Conservation (phyloP, 2,329 filamentous ascomycete genomes). For the Periglandula ipomoeae region DNA sequence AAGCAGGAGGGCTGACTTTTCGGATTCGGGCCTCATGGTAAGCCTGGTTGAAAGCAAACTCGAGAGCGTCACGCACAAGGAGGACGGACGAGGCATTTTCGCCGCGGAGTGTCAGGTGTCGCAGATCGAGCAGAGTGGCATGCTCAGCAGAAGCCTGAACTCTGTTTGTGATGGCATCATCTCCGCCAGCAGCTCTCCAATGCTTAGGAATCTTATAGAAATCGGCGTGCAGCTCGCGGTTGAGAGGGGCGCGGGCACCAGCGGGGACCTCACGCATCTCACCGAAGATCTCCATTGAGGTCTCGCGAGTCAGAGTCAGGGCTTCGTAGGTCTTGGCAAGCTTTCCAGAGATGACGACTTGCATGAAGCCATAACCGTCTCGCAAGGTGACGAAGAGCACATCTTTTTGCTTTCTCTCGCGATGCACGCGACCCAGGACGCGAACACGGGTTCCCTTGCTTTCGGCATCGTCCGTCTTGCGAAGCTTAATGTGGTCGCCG, state of each 20-base stretch:
- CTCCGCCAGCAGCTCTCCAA: slow-evolving; percentile 65
- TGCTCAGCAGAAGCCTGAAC: slow-evolving; percentile 46
- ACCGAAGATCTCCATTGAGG: slow-evolving; percentile 75
- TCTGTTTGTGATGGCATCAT: slow-evolving; percentile 83
- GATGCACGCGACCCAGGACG: slow-evolving; percentile 74
- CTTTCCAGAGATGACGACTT: slow-evolving; percentile 51
- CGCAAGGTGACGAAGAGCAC: slow-evolving; percentile 79
- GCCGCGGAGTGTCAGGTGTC: slow-evolving; percentile 77
- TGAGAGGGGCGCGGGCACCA: slow-evolving; percentile 68
- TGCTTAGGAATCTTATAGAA: slow-evolving; percentile 69
- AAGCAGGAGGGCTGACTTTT: slow-evolving; percentile 80
- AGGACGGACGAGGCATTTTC: slow-evolving; percentile 79
- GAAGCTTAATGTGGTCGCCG: slow-evolving; percentile 21
- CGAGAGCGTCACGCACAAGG: slow-evolving; percentile 73
- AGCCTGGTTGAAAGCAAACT: slow-evolving; percentile 69
- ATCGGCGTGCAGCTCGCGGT: slow-evolving; percentile 84
- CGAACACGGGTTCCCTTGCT: slow-evolving; percentile 64
- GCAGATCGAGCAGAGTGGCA: slow-evolving; percentile 63
- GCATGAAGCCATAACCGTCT: slow-evolving; percentile 55
- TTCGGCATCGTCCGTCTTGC: slow-evolving; percentile 28
- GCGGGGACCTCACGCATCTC: slow-evolving; percentile 75
- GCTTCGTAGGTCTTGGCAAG: slow-evolving; percentile 90
- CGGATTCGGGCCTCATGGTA: slow-evolving; percentile 70
- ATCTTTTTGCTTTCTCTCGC: slow-evolving; percentile 72
- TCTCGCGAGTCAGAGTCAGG: slow-evolving; percentile 75